Evolutionary conservation across 1,139 yeast species (phyloP).

Genomic region (Hemisphaericaspora xylanilytica): DNA sequence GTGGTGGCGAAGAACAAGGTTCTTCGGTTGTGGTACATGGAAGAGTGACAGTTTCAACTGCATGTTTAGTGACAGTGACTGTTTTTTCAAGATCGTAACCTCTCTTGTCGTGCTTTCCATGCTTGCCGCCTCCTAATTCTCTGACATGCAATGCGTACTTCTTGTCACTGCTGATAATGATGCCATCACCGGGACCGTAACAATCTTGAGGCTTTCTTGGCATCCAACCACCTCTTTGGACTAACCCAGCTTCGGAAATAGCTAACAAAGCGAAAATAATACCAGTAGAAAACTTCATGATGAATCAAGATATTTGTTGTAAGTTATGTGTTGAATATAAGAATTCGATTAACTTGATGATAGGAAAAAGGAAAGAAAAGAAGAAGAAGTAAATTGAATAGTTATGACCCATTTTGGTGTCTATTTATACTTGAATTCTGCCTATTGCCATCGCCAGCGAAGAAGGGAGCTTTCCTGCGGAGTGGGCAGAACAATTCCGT

Average conservation of each 20-base stretch:
- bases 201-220: constrained; percentile 17
- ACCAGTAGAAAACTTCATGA: constrained; percentile 5
- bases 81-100: not conserved
- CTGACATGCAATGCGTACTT: constrained; percentile 21
- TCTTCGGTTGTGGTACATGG: constrained; percentile 2
- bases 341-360: too few species aligned
- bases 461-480: too few species aligned
- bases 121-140: too few species aligned
- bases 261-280: constrained; percentile 6
- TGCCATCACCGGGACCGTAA: constrained; percentile 18
- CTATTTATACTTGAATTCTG: too few species aligned
- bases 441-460: too few species aligned
- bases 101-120: constrained; percentile 11
- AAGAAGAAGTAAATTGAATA: too few species aligned
- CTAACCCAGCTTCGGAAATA: constrained; percentile 29
- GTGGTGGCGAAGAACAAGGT: constrained; percentile 4
- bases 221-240: constrained; percentile 9
- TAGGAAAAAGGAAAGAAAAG: too few species aligned
- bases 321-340: too few species aligned
- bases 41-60: constrained; percentile 4
- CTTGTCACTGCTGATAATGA: constrained; percentile 42
- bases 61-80: constrained; percentile 4
- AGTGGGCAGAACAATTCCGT: too few species aligned
- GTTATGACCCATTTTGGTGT: too few species aligned
- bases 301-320: too few species aligned